Evolutionary conservation across 2,329 filamentous ascomycete genomes (phyloP), one percentile per base, ranked within the genome.

Genomic region (Hypoxylon sp.): DNA sequence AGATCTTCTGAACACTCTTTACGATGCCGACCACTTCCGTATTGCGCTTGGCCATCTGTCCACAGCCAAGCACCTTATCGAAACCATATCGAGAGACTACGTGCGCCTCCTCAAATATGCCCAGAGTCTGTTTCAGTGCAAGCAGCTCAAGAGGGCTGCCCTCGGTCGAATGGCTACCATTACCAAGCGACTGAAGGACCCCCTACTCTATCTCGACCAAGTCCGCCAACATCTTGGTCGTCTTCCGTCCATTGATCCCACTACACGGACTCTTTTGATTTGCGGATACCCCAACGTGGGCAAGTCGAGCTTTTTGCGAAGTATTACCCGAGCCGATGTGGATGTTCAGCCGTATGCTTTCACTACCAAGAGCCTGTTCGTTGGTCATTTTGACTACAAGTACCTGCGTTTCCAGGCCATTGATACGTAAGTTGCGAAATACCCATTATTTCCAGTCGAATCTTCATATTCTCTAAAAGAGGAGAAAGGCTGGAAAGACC

Each of bases 101-200:
- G 94, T 99, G 70, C 93, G 96, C 73, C 89, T 99, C 50, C 89
- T 97, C 81, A 97, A 97, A 87, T 98, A 99, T 84, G 95, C 94
- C 61, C 95, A 97, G 85, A 97, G 91, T 77, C 88, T 99, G 72
- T 99, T 95, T 86, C 96, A 99, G 85, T 98, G 95, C 89, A 99
- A 99, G 85, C 95, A 98, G 85, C 90, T 99, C 77, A 99, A 99
- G 90, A 89, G 93, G 72, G 96, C 97, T 57, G 97, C 92, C 7
- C 89, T 99, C 59, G 96, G 96, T 86, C 94, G 96, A 79, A 98
- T 99, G 96, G 96, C 95, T 72, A 99, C 96, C 17, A 94, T 99
- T 77, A 94, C 94, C 84, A 96, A 94, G 85, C 90, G 95, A 72
- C 85, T 99, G 70, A 98, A 97, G 83, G 96, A 99, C 76, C 94